Percentiles rank a stretch among this genome's conserved stretches.
These are phyloP conservation scores for Saturnispora zaruensis DNA, from an alignment of 805 yeast genomes.

Conservation along the genomic window DNA sequence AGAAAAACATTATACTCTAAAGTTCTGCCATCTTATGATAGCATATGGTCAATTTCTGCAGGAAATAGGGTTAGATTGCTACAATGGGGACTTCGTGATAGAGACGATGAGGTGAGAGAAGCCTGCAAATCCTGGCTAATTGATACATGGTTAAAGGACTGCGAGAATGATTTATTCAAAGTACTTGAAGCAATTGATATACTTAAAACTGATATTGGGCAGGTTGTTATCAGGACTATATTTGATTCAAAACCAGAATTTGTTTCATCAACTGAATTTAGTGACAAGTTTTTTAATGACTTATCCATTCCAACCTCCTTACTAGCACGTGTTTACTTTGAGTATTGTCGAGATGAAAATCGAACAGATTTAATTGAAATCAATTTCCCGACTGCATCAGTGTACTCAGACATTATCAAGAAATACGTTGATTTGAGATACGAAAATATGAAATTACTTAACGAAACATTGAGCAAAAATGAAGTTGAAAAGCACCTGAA, in stretches of 20 bases:
- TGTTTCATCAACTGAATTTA: conserved; percentile 49
- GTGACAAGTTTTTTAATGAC: conserved; percentile 58
- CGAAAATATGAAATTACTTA: conserved; percentile 13
- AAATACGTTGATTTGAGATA: conserved; percentile 46
- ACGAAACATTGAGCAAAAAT: conserved; percentile 17
- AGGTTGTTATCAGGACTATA: conserved; percentile 52
- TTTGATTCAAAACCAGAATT: conserved; percentile 56
- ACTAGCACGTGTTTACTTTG: conserved; percentile 57
- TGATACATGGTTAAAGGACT: conserved; percentile 59
- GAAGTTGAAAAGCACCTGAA: conserved; percentile 17
- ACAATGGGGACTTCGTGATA: conserved; percentile 80
- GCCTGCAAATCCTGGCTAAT: conserved; percentile 71
- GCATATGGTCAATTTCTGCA: conserved; percentile 42
- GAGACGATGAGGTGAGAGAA: conserved; percentile 62
- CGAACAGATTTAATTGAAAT: conserved; percentile 50
- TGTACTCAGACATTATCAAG: conserved; percentile 50
- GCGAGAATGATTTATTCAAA: conserved; percentile 45
- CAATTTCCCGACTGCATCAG: conserved; percentile 72
- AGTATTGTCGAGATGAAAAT: conserved; percentile 50
- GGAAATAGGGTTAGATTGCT: conserved; percentile 57
- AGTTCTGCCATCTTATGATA: conserved; percentile 58
- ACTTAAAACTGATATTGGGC: conserved; percentile 58
- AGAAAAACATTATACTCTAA: conserved; percentile 67
- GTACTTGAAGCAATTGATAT: conserved; percentile 63
- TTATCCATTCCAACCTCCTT: conserved; percentile 71